Percentiles rank a stretch among this genome's conserved stretches.
Conservation (phyloP, 345 rosid species). For the Linum tenue region DNA sequence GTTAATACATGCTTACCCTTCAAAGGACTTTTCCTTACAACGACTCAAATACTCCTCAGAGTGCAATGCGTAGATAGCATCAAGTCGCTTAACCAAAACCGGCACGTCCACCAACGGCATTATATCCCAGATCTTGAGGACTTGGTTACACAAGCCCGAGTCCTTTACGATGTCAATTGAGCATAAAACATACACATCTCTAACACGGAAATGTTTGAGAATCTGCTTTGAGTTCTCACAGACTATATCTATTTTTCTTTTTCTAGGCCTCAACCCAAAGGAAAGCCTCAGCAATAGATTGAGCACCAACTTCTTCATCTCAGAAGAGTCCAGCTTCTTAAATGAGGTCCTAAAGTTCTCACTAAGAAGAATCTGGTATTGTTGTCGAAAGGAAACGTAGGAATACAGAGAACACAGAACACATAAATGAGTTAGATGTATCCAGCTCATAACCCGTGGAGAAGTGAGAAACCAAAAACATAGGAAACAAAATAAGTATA, state of each 20-base stretch:
- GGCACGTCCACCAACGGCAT: slow-evolving; percentile 1
- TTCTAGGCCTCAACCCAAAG: slow-evolving; percentile 8
- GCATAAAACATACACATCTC: slow-evolving; percentile 4
- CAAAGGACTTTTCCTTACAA: slow-evolving; percentile 7
- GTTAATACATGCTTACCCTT: slow-evolving; percentile 2
- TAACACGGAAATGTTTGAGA: slow-evolving; percentile 2
- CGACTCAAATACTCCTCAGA: neutral
- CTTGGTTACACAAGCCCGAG: neutral
- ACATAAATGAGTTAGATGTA: neutral
- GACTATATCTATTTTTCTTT: neutral
- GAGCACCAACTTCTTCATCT: neutral
- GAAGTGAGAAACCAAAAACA: neutral
- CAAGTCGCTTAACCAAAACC: slow-evolving; percentile 3
- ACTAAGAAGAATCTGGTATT: neutral
- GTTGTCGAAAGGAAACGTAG: neutral
- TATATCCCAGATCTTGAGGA: slow-evolving; percentile 11
- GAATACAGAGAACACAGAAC: neutral
- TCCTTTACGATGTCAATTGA: slow-evolving; percentile 5
- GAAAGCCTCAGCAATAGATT: slow-evolving; percentile 5
- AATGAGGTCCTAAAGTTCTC: slow-evolving; percentile 3
- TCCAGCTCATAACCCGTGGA: neutral
- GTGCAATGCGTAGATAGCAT: neutral
- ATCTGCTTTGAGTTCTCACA: slow-evolving; percentile 1
- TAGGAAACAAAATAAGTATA: neutral
- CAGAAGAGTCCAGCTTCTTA: neutral